Evolutionary conservation across 2,329 filamentous ascomycete genomes (phyloP), one percentile per base, ranked within the genome.

Genomic region (Sporothrix dimorphospora): DNA sequence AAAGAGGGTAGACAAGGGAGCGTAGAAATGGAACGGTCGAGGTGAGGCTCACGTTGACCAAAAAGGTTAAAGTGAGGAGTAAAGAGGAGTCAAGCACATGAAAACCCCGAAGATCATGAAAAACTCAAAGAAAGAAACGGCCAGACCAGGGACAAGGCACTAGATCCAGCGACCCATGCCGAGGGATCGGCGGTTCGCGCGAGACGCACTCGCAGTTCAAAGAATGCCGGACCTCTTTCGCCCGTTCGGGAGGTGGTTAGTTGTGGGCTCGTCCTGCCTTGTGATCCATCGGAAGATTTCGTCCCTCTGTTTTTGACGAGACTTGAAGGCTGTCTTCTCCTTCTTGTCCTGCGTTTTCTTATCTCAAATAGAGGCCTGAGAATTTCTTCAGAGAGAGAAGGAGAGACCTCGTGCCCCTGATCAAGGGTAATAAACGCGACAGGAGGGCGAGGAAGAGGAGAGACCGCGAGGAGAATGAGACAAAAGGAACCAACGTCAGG

Each of bases 61-160:
- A 47, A 67, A 24, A 57, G n/a, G 59, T 42, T 55, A 53, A 55
- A 42, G 49, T 45, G 34, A 69, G 47, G 34, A 53, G 49, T 55
- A 55, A 40, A 69, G 66, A 69, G 34, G 66, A 42, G 65, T n/a
- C 19, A 45, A 42, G 30, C 66, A 69, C 49, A 55, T 69, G 66
- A 55, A 69, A 45, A 16, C 65, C 21, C 38, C 12, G 27, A 67
- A 49, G 40, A 66, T 47, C 45, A 66, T n/a, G 24, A 34, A 47
- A 49, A 65, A 65, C 1, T 5, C 16, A 49, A n/a, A 34, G 42
- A 34, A 49, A 12, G n/a, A 24, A 49, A 45, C 59, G 59, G 65
- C 45, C 19, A 65, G 59, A 53, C 49, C 49, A 61, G 11, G 42
- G 16, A 49, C 27, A 34, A 24, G 19, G 19, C 45, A 24, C 27